phyloP scores from a whole-genome alignment of 768 basidiomycete species.

The Mycena rebaudengoi region DNA sequence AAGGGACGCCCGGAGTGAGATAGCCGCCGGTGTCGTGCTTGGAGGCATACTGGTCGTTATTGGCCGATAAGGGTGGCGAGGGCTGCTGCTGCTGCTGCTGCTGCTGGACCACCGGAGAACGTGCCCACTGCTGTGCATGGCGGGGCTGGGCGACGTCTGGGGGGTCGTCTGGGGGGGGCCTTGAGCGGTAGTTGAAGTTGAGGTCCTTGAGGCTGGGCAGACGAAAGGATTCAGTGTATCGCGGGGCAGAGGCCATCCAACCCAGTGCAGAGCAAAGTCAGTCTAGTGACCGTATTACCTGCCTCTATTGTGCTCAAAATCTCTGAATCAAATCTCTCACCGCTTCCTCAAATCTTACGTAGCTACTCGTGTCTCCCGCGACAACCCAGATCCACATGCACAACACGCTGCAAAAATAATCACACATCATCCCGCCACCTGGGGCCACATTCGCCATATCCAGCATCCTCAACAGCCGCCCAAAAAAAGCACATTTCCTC shows the following conservation, averaged over 20 bases:
- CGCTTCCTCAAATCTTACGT: too few species aligned
- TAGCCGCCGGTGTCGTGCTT: slow-evolving; percentile 62
- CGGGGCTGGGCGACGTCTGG: slow-evolving; percentile 39
- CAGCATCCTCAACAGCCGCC: too few species aligned
- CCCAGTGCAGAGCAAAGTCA: too few species aligned
- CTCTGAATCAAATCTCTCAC: too few species aligned
- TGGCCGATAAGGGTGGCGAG: slow-evolving; percentile 55
- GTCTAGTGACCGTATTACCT: too few species aligned
- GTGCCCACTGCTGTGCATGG: slow-evolving; percentile 45
- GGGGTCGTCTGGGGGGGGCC: slow-evolving; percentile 35
- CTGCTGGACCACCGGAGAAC: slow-evolving; percentile 33
- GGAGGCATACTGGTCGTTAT: slow-evolving; percentile 55
- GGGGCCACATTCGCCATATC: too few species aligned
- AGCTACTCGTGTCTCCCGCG: too few species aligned
- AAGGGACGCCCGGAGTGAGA: slow-evolving; percentile 44
- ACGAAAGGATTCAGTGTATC: slow-evolving; percentile 53
- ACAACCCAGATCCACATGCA: too few species aligned
- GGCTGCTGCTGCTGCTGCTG: slow-evolving; percentile 55
- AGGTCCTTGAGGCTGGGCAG: slow-evolving; percentile 80
- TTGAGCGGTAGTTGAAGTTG: slow-evolving; percentile 60
- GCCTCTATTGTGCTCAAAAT: too few species aligned
- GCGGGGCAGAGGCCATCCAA: slow-evolving; percentile 23
- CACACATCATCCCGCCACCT: too few species aligned
- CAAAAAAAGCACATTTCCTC: too few species aligned
- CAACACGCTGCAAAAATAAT: too few species aligned